A percentile compares a stretch with the other conserved stretches of the same genome.
Evolutionary conservation across 148 eudicot species (phyloP).

Genomic region (Simmondsia chinensis): DNA sequence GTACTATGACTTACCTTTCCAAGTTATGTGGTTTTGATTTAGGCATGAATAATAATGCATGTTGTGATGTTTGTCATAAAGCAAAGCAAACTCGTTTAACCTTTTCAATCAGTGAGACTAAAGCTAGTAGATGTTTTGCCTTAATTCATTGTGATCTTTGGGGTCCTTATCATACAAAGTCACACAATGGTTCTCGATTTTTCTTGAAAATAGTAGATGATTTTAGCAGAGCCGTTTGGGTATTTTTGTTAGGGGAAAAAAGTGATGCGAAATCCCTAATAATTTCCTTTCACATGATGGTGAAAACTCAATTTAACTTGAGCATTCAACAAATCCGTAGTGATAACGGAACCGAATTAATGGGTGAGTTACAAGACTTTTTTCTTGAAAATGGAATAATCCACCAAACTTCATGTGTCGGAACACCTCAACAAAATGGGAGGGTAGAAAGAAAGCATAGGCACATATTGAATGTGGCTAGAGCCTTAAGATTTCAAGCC

Average conservation of each 20-base stretch:
- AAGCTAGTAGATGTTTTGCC: slow-evolving; percentile 1
- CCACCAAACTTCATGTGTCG: background rate
- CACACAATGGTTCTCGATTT: background rate
- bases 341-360: slow-evolving; percentile 3
- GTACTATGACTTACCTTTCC: too few relatives aligned
- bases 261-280: background rate
- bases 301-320: background rate
- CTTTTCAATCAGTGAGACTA: slow-evolving; percentile 1
- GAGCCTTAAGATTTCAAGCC: too few relatives aligned
- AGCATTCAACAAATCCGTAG: background rate
- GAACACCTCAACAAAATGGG: background rate
- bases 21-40: background rate
- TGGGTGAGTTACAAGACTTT: background rate
- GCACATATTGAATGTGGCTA: too few relatives aligned
- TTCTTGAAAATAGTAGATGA: slow-evolving; percentile 11
- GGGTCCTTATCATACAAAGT: background rate
- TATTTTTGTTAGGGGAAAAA: background rate
- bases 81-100: slow-evolving; percentile 1
- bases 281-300: background rate
- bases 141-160: background rate
- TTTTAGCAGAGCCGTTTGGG: background rate
- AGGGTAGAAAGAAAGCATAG: too few relatives aligned
- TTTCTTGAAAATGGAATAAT: background rate
- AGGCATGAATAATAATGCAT: background rate
- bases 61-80: slow-evolving; percentile 2